These are phyloP conservation scores for Ballota nigra DNA, from an alignment of 257 asterid species.

Conservation along the genomic window DNA sequence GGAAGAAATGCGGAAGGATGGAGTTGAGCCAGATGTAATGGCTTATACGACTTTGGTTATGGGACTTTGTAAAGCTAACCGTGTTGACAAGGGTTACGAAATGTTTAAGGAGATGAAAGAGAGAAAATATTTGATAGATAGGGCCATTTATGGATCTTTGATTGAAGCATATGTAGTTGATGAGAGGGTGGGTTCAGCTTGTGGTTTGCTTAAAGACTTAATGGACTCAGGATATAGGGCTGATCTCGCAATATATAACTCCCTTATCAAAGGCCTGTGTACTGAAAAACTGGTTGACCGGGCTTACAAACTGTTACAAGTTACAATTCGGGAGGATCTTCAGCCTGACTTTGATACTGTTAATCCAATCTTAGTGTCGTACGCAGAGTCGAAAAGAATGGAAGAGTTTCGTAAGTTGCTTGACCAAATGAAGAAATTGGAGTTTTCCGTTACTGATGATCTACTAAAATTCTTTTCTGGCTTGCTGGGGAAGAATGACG, in stretches of 20 bases:
- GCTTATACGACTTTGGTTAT: constrained; percentile 76
- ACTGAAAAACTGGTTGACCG: constrained; percentile 52
- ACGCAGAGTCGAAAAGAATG: constrained; percentile 63
- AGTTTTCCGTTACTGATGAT: constrained; percentile 39
- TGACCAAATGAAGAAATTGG: constrained; percentile 60
- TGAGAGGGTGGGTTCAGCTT: constrained; percentile 73
- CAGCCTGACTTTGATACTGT: constrained; percentile 72
- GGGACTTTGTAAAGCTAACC: constrained; percentile 63
- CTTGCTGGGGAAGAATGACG: constrained; percentile 41
- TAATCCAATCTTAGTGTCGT: constrained; percentile 63
- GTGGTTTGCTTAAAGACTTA: constrained; percentile 82
- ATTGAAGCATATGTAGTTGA: constrained; percentile 77
- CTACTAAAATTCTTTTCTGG: constrained; percentile 57
- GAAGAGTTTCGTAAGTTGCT: constrained; percentile 63
- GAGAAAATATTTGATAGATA: constrained; percentile 66
- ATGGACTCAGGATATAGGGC: constrained; percentile 88
- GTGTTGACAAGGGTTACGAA: constrained; percentile 54
- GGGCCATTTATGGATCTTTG: constrained; percentile 79
- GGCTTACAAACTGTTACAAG: constrained; percentile 77
- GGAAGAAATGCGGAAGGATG: constrained; percentile 79
- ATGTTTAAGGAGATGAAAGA: constrained; percentile 86
- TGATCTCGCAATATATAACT: constrained; percentile 74
- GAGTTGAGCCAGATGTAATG: constrained; percentile 82
- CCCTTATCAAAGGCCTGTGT: constrained; percentile 82
- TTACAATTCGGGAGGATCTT: constrained; percentile 73